These are phyloP conservation scores for Anacardium occidentale DNA, from an alignment of 345 rosid genomes.

Conservation along the genomic window DNA sequence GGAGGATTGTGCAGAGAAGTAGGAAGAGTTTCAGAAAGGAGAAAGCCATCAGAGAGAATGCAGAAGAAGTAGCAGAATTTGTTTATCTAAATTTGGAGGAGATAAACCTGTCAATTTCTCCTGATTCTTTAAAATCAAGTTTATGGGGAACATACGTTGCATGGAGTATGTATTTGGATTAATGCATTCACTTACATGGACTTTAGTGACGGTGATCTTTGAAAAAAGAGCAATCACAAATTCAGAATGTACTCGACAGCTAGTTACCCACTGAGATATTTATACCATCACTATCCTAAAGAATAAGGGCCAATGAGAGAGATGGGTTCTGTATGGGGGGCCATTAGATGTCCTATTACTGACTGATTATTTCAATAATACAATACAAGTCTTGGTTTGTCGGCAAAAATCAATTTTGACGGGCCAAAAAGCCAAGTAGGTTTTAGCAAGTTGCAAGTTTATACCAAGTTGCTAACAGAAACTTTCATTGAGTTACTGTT, in stretches of 20 bases:
- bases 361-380: background rate
- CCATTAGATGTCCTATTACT: background rate
- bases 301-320: too few species aligned
- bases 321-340: background rate
- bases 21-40: constrained; percentile 20
- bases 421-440: background rate
- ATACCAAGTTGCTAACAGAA: background rate
- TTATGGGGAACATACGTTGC: constrained; percentile 14
- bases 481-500: background rate
- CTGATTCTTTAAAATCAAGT: background rate
- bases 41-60: constrained; percentile 41
- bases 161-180: background rate
- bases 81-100: background rate
- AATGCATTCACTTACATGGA: background rate
- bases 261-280: too few species aligned
- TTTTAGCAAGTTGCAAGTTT: background rate
- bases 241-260: too few species aligned
- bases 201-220: background rate
- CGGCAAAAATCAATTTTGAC: background rate
- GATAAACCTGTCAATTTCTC: background rate
- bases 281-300: too few species aligned
- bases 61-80: background rate
- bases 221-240: background rate
- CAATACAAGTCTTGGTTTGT: background rate
- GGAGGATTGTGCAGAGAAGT: constrained; percentile 34